phyloP scores from a whole-genome alignment of 768 basidiomycete genomes.

The Gyrodon lividus region DNA sequence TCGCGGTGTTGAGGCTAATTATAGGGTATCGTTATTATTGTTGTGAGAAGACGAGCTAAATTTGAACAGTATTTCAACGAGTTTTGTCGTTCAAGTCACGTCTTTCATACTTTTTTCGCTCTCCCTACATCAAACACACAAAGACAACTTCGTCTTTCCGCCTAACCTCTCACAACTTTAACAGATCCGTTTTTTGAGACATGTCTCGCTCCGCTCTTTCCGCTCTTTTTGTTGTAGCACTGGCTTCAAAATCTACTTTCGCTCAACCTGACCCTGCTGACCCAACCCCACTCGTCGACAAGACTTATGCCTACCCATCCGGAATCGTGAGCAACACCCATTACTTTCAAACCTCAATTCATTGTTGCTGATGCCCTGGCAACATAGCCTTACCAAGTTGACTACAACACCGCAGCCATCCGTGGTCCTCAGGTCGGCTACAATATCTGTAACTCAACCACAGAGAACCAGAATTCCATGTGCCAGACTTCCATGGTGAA shows the following conservation, averaged over 20 bases:
- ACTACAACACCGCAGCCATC: constrained; percentile 36
- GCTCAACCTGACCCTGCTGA: constrained; percentile 42
- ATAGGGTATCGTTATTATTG: too few relatives aligned
- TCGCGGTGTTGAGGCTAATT: too few relatives aligned
- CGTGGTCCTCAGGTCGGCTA: constrained; percentile 66
- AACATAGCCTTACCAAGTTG: constrained; percentile 51
- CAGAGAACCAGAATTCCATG: constrained; percentile 54
- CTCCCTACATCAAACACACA: neutral
- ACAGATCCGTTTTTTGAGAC: constrained; percentile 20
- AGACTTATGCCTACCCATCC: constrained; percentile 43
- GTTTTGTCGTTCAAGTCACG: neutral
- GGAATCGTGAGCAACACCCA: constrained; percentile 36
- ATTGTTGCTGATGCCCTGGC: neutral
- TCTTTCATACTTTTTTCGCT: neutral
- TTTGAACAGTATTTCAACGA: neutral
- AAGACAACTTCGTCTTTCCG: neutral
- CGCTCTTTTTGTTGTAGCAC: constrained; percentile 31
- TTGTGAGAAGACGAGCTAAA: neutral
- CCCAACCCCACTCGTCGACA: constrained; percentile 45
- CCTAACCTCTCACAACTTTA: neutral
- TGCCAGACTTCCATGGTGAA: constrained; percentile 74
- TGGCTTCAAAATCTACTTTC: constrained; percentile 28
- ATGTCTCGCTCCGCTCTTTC: constrained; percentile 54
- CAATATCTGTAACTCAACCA: constrained; percentile 69
- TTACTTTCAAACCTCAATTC: neutral